These are phyloP conservation scores for Clitoria ternatea DNA, from an alignment of 306 rosid species.

Conservation along the genomic window DNA sequence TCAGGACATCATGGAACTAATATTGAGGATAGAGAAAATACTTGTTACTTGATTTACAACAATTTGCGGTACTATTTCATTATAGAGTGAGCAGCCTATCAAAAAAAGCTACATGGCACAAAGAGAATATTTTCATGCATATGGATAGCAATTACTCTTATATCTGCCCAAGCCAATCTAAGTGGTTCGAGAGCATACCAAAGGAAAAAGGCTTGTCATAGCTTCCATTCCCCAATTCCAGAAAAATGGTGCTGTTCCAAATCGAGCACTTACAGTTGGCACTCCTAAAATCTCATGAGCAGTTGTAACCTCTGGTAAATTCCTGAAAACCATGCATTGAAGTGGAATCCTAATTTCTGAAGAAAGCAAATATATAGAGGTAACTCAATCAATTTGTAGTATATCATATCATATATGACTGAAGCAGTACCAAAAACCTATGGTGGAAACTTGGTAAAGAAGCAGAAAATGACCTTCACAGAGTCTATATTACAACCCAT, in stretches of 20 bases:
- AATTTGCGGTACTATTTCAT: not conserved
- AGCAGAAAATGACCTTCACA: slow-evolving; percentile 11
- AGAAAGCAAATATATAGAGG: slow-evolving; percentile 27
- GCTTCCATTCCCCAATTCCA: slow-evolving; percentile 98
- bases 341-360: slow-evolving; percentile 28
- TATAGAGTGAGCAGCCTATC: not conserved
- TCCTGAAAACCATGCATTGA: slow-evolving; percentile 54
- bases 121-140: slow-evolving; percentile 7
- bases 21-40: not conserved
- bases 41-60: not conserved
- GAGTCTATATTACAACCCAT: not conserved
- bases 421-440: slow-evolving; percentile 5
- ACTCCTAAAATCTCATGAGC: slow-evolving; percentile 79
- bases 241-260: slow-evolving; percentile 91
- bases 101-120: not conserved
- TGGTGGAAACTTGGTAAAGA: not conserved
- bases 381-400: slow-evolving; percentile 17
- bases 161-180: slow-evolving; percentile 1
- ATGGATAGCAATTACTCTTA: slow-evolving; percentile 7
- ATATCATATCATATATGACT: slow-evolving; percentile 5
- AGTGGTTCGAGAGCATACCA: slow-evolving; percentile 37
- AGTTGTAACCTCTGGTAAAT: slow-evolving; percentile 92
- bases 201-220: slow-evolving; percentile 69
- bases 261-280: slow-evolving; percentile 94
- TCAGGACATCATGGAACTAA: not conserved